Conservation (phyloP, 1,284 basidiomycete genomes). For the Cystobasidiaceae sp. region DNA sequence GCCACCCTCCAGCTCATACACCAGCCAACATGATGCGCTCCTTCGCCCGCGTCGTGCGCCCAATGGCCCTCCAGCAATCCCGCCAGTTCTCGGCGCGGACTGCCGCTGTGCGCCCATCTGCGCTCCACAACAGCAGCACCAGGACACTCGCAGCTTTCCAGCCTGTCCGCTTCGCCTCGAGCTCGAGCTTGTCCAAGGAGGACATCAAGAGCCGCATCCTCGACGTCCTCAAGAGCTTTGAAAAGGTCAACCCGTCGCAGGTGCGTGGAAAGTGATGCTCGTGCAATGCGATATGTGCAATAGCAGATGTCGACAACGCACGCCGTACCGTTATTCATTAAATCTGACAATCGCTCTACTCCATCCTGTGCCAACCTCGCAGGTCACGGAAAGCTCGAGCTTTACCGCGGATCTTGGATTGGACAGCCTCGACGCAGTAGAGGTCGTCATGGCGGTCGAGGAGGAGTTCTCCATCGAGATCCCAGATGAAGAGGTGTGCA, state of each 20-base stretch:
- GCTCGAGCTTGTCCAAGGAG: constrained; percentile 3
- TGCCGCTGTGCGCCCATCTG: constrained; percentile 15
- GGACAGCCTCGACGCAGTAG: constrained; percentile 95
- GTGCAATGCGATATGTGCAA: neutral
- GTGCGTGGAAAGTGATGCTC: constrained; percentile 51
- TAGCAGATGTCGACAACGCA: neutral
- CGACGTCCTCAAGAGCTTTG: constrained; percentile 87
- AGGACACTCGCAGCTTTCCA: neutral
- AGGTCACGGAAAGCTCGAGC: constrained; percentile 70
- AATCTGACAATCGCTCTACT: neutral
- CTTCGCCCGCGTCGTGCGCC: constrained; percentile 19
- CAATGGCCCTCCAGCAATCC: constrained; percentile 5
- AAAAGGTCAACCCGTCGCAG: constrained; percentile 85
- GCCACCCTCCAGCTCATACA: neutral
- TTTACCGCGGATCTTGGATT: constrained; percentile 87
- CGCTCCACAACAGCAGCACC: neutral
- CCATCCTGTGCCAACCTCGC: neutral
- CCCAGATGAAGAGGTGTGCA: constrained; percentile 76
- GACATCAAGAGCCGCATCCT: constrained; percentile 62
- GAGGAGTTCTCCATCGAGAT: constrained; percentile 74
- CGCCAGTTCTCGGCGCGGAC: constrained; percentile 13
- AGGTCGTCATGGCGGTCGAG: constrained; percentile 99
- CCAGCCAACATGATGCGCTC: constrained; percentile 1
- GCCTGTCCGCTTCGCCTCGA: constrained; percentile 23
- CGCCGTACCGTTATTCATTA: neutral